Evolutionary conservation across 1,284 basidiomycete genomes (phyloP), one percentile per base, ranked within the genome.

Genomic region (Cryptococcus sp.): DNA sequence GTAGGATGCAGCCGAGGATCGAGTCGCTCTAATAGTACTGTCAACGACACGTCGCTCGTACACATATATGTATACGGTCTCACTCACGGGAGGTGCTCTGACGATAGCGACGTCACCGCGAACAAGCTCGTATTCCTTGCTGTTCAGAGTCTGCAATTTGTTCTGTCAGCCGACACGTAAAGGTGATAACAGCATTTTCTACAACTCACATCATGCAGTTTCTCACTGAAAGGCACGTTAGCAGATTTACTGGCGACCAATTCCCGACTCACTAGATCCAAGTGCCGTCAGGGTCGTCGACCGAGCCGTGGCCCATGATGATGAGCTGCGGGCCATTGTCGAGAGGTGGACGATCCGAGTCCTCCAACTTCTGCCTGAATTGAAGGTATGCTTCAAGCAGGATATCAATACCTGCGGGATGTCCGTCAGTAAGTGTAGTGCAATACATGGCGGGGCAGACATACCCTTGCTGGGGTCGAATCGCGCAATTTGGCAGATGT

Each of bases 281-380:
- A 10, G 70, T 63, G 27, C 78, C 76, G 55, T 79, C 77, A 7
- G 75, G 75, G 60, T 76, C 73, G 47, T 75, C 91, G 54, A 92
- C 90, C 25, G 88, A 88, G 57, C 90, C 91, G 70, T 93, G 91
- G 35, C 91, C 91, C 73, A 90, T 91, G 63, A 93, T 80, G 70
- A 93, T 82, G 63, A 93, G 78, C 76, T 91, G 89, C 53, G 90
- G 90, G n/a, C 82, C 81, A 49, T 88, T 83, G 10, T 85, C 82
- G 22, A 82, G 79, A 17, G 67, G 65, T 3, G 65, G 57, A 15
- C 58, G 41, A 23, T 56, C 50, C 3, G 62, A 75, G 45, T 78
- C 67, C 57, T 81, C 79, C 57, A 91, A 81, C 42, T 86, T 80
- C 62, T 83, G 81, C 64, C 90, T 85, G 83, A 93, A 86, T 71